phyloP scores from a whole-genome alignment of 345 rosid genomes.

The Gossypium stocksii region DNA sequence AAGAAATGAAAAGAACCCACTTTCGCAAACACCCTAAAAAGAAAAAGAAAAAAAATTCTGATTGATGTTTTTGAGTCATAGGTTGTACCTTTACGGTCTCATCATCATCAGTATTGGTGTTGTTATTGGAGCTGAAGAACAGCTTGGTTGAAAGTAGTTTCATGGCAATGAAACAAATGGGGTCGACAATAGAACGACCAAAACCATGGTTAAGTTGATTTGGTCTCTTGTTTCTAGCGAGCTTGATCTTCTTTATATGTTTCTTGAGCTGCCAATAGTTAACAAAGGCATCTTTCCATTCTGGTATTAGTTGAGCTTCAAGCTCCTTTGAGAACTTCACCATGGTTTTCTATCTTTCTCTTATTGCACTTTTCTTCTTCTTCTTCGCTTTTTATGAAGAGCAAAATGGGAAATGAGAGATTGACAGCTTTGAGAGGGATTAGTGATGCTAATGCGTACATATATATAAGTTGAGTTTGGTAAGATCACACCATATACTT shows the following conservation, averaged over 20 bases:
- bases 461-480: too few relatives aligned
- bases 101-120: not conserved
- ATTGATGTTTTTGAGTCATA: not conserved
- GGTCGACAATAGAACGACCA: constrained; percentile 53
- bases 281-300: constrained; percentile 95
- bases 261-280: constrained; percentile 88
- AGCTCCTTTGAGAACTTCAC: constrained; percentile 98
- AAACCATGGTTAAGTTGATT: constrained; percentile 29
- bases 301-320: constrained; percentile 94
- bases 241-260: constrained; percentile 71
- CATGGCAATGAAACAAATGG: constrained; percentile 41
- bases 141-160: constrained; percentile 24
- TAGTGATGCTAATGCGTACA: not conserved
- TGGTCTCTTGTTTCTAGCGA: constrained; percentile 40
- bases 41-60: too few relatives aligned
- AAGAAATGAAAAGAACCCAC: not conserved
- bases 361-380: not conserved
- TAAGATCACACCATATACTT: too few relatives aligned
- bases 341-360: constrained; percentile 40
- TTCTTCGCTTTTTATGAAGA: not conserved
- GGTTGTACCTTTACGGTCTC: constrained; percentile 61
- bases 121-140: constrained; percentile 15
- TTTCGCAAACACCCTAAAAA: not conserved
- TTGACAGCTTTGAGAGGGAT: constrained; percentile 26
- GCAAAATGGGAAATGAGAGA: constrained; percentile 14